Percentiles rank a stretch among this genome's conserved stretches.
Evolutionary conservation across 1,284 basidiomycete genomes (phyloP).

Genomic region (Crepidotus sp.): DNA sequence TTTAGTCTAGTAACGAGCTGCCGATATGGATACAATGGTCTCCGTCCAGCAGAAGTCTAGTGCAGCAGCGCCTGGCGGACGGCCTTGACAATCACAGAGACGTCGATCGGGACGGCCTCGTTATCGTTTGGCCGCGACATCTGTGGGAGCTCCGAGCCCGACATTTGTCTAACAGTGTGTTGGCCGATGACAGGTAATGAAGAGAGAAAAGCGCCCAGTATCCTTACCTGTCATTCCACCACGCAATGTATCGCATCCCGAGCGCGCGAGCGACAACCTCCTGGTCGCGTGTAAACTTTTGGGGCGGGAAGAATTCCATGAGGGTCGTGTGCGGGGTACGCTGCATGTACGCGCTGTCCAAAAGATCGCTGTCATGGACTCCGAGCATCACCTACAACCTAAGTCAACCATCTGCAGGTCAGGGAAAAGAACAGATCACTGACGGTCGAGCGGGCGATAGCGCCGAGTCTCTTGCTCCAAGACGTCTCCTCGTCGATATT

Average conservation of each 20-base stretch:
- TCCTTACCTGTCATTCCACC: constrained; percentile 56
- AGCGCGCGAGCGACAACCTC: constrained; percentile 55
- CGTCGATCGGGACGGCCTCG: constrained; percentile 22
- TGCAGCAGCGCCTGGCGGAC: constrained; percentile 11
- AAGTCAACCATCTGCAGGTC: neutral
- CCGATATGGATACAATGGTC: neutral
- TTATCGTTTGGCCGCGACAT: constrained; percentile 30
- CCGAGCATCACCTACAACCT: constrained; percentile 56
- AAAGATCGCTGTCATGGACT: constrained; percentile 62
- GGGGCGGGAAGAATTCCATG: constrained; percentile 75
- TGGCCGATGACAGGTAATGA: too few species aligned
- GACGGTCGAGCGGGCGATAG: constrained; percentile 68
- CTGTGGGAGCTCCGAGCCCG: constrained; percentile 23
- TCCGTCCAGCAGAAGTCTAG: constrained; percentile 2
- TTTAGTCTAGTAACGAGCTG: constrained; percentile 2
- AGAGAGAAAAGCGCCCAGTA: constrained; percentile 6
- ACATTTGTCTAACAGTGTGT: constrained; percentile 28
- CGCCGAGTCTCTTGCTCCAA: constrained; percentile 54
- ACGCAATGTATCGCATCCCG: constrained; percentile 67
- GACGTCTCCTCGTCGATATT: constrained; percentile 39
- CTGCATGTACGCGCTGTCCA: constrained; percentile 67
- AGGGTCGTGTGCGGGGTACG: constrained; percentile 47
- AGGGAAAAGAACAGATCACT: constrained; percentile 21
- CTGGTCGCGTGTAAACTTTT: constrained; percentile 65
- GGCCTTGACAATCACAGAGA: constrained; percentile 11